Conservation (phyloP, 2,329 filamentous ascomycete genomes). For the Pseudocercospora ulei region DNA sequence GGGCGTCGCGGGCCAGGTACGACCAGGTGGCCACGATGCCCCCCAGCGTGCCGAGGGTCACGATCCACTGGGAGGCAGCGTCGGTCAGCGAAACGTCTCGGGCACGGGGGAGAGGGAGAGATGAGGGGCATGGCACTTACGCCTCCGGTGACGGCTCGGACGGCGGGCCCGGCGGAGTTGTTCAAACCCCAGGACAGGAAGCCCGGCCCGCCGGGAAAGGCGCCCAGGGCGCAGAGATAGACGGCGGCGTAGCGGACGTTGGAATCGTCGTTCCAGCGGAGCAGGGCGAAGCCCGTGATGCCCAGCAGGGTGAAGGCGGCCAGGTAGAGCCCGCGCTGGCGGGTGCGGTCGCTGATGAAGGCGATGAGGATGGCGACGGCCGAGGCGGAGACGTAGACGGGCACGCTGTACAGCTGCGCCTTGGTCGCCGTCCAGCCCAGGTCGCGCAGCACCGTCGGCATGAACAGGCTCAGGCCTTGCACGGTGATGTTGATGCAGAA, state of each 20-base stretch:
- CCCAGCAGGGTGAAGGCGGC: constrained; percentile 21
- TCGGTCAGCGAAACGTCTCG: too few species aligned
- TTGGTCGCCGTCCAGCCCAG: constrained; percentile 53
- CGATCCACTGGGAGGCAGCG: too few species aligned
- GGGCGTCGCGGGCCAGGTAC: constrained; percentile 43
- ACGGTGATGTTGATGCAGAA: constrained; percentile 54
- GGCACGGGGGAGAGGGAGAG: too few species aligned
- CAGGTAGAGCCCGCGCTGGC: constrained; percentile 22
- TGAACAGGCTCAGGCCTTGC: constrained; percentile 38
- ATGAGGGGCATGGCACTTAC: too few species aligned
- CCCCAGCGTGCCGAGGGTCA: constrained; percentile 48
- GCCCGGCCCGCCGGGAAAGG: constrained; percentile 50
- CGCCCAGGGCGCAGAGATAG: constrained; percentile 38
- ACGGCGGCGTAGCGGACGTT: constrained; percentile 34
- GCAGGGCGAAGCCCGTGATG: constrained; percentile 34
- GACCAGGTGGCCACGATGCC: constrained; percentile 52
- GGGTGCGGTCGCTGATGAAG: constrained; percentile 23
- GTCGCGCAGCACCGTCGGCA: constrained; percentile 50
- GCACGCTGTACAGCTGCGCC: constrained; percentile 37
- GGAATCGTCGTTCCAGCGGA: constrained; percentile 24
- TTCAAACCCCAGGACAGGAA: constrained; percentile 53
- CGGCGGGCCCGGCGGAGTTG: constrained; percentile 49
- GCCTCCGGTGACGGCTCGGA: constrained; percentile 48
- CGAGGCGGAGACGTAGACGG: constrained; percentile 34
- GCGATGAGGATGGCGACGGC: constrained; percentile 23